These are phyloP conservation scores for Adiantum capillusveneris DNA, from an alignment of 75 land plant species.

Conservation along the genomic window DNA sequence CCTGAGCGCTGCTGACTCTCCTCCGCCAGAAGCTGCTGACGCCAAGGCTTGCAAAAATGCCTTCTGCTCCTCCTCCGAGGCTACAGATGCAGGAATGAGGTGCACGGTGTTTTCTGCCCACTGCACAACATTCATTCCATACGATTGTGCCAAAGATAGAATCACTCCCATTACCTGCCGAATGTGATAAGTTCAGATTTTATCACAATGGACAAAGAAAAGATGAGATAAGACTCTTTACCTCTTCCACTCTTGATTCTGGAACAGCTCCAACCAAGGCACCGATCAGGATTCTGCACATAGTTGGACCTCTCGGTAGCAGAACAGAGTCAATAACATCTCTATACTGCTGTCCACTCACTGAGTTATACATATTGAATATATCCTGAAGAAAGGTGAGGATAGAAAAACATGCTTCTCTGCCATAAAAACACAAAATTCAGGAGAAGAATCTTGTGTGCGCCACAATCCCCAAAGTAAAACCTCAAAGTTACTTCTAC, in stretches of 20 bases:
- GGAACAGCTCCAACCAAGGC: conserved; percentile 94
- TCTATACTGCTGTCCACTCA: conserved; percentile 43
- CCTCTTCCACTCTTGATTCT: conserved; percentile 78
- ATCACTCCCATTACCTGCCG: conserved; percentile 68
- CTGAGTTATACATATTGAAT: conserved; percentile 56
- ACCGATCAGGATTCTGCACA: conserved; percentile 77
- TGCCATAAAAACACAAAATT: conserved; percentile 12
- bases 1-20: conserved; percentile 27
- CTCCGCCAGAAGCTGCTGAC: conserved; percentile 51
- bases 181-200: background rate
- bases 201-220: background rate
- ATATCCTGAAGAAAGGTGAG: conserved; percentile 79
- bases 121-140: conserved; percentile 48
- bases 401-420: conserved; percentile 94
- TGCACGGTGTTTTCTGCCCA: conserved; percentile 72
- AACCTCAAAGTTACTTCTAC: background rate
- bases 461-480: background rate
- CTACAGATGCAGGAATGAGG: conserved; percentile 58
- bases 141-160: conserved; percentile 54
- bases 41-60: conserved; percentile 68
- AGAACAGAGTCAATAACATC: conserved; percentile 55
- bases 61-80: conserved; percentile 64
- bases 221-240: conserved; percentile 7
- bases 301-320: conserved; percentile 65
- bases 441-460: too few species aligned